Percentiles rank a stretch among this genome's conserved stretches.
Evolutionary conservation across 2,329 filamentous ascomycete genomes (phyloP).

Genomic region (Rhynchosporium secalis): DNA sequence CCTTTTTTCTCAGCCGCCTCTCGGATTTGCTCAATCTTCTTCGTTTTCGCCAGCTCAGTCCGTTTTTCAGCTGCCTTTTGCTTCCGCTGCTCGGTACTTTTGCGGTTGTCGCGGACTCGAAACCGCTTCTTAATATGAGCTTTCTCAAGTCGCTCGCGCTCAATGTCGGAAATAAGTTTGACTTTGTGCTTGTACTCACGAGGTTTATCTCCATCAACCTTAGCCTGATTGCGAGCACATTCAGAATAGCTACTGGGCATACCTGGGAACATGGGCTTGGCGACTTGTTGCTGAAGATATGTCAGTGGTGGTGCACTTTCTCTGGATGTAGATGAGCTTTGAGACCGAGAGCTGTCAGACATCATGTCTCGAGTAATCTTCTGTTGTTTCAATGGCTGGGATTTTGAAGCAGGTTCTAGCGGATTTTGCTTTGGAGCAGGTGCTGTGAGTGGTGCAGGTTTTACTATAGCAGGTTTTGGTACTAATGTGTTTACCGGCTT

Average conservation of each 20-base stretch:
- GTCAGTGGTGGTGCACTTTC: background rate
- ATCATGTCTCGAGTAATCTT: background rate
- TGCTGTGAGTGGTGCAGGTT: background rate
- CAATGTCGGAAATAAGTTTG: conserved; percentile 11
- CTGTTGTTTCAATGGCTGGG: background rate
- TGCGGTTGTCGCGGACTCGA: background rate
- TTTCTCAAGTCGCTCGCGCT: conserved; percentile 7
- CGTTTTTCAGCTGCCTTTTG: conserved; percentile 7
- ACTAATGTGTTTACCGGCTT: background rate
- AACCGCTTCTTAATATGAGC: background rate
- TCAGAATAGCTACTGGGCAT: background rate
- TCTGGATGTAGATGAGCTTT: background rate
- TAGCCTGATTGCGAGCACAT: background rate
- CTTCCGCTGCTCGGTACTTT: conserved; percentile 15
- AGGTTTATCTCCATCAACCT: background rate
- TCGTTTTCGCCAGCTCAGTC: conserved; percentile 19
- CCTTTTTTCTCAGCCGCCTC: conserved; percentile 19
- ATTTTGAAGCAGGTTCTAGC: background rate
- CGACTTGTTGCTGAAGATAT: background rate
- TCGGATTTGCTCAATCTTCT: conserved; percentile 16
- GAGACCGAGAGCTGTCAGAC: background rate
- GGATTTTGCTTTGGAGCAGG: background rate
- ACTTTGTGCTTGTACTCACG: conserved; percentile 9
- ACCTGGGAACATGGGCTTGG: conserved; percentile 1
- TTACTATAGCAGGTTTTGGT: background rate